Base-by-base conservation (phyloP, 345 rosid species). In the Salix suchowensis region DNA sequence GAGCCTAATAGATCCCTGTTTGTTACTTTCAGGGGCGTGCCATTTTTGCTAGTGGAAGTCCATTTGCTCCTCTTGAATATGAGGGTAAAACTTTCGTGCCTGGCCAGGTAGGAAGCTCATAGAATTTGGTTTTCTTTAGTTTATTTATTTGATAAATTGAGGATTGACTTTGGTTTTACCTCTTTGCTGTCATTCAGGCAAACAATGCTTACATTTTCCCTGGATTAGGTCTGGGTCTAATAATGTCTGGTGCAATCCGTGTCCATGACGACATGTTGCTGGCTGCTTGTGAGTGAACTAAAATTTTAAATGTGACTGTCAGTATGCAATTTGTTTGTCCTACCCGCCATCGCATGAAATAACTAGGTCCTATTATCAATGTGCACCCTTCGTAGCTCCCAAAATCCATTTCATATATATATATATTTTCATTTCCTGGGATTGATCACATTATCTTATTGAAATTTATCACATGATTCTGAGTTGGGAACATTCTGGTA, bases 171-270 rank as follows among this genome's bases (percentile, higher is more conserved):
- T 24, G 28, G 58, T 65, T 40, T 73, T 30, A 24, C 15, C 39
- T 44, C 68, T 55, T 67, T 8, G 62, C 71, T 62, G 30, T 55
- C 46, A 24, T 82, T 75, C 91, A 92, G 98, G 94, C 97, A 64
- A 95, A 95, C 85, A 95, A 95, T 78, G 98, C 98, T 15, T 95
- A 95, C 84, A 89, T 95, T 73, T 95, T 93, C 89, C 98, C 98
- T 40, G 98, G 98, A 76, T 82, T 95, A 36, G 98, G 98, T 68
- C 87, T 95, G 77, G 98, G 98, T 68, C 84, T 95, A 79, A 88
- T 95, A 66, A 93, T 93, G 94, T 95, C 98, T 8, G 98, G 98
- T 23, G 80, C 98, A 23, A 93, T 95, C 68, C 98, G 98, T 7
- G 97, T 91, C 66, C 98, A 93, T 11, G 98, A 95, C 40, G 94